Evolutionary conservation across 1,284 basidiomycete genomes (phyloP).

Genomic region (Exobasidium cylindrosporum): DNA sequence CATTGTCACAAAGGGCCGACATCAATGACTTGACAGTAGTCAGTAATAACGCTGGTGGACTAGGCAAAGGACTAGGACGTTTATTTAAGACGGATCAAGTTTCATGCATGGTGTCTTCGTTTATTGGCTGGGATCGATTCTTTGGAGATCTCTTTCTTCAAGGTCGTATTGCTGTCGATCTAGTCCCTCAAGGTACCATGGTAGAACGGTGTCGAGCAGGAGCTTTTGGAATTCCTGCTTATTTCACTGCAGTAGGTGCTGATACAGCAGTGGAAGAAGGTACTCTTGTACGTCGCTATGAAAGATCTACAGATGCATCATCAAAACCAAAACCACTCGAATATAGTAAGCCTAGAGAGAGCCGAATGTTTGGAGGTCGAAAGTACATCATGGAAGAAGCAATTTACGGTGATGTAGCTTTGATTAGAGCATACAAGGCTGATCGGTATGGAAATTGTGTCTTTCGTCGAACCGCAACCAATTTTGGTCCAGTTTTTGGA

Average conservation of each 20-base stretch:
- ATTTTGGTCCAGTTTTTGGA: constrained; percentile 83
- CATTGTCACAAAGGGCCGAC: not conserved
- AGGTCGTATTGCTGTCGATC: not conserved
- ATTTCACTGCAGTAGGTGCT: not conserved
- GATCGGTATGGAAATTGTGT: not conserved
- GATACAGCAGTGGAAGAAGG: not conserved
- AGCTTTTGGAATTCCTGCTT: not conserved
- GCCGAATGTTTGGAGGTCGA: not conserved
- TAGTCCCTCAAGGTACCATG: not conserved
- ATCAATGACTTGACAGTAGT: not conserved
- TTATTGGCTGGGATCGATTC: not conserved
- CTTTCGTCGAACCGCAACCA: constrained; percentile 57
- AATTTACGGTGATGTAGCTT: not conserved
- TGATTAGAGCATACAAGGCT: not conserved
- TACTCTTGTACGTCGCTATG: not conserved
- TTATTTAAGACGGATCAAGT: not conserved
- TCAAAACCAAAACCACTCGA: not conserved
- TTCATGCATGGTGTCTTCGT: not conserved
- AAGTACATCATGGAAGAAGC: not conserved
- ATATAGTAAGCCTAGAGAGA: not conserved
- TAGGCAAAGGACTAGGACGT: not conserved
- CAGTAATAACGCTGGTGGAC: not conserved
- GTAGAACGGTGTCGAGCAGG: not conserved
- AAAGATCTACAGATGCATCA: not conserved
- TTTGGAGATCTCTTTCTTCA: not conserved